Evolutionary conservation across 306 rosid genomes (phyloP), one percentile per base, ranked within the genome.

Genomic region (Prunus dulcis): DNA sequence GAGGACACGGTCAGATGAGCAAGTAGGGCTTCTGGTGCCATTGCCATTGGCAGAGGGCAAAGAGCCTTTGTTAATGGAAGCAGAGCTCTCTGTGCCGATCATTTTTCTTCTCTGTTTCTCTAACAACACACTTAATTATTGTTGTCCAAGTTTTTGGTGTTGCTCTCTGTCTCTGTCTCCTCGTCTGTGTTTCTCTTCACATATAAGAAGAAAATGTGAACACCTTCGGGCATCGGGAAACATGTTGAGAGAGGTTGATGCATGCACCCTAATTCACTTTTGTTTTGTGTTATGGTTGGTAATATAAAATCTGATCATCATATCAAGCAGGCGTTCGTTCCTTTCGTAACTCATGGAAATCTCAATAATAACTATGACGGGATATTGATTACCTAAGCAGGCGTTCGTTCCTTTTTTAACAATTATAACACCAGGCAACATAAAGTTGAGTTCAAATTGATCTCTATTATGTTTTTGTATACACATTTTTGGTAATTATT

Each of bases 21-120:
- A 15, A 14, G 12, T 67, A 41, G 79, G 20, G 1, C 11, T 53
- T n/a, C 20, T 52, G 7, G 20, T 18, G 52, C 52, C 52, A 9
- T 49, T 49, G 52, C 17, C 52, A 3, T 81, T 78, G 56, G 73
- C 64, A 5, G 63, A 60, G 8, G 74, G 34, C 25, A 68, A 52
- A 38, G 70, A 13, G 50, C 38, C 34, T 38, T 75, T 85, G 81
- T 43, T 57, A 47, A 17, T n/a, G 64, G 71, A 11, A 58, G 70
- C 55, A 7, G 74, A 8, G 41, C 23, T 79, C 19, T 73, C 84
- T n/a, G 72, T 68, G 73, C 64, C 74, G 25, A 75, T 67, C 87
- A 82, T 82, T 30, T 45, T 38, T 38, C 43, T 38, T 79, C 2
- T 38, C 45, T 12, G 32, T 46, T 51, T 10, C 15, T 75, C 56